Evolutionary conservation across 2,329 filamentous ascomycete species (phyloP).

Genomic region (Fusarium succisae): DNA sequence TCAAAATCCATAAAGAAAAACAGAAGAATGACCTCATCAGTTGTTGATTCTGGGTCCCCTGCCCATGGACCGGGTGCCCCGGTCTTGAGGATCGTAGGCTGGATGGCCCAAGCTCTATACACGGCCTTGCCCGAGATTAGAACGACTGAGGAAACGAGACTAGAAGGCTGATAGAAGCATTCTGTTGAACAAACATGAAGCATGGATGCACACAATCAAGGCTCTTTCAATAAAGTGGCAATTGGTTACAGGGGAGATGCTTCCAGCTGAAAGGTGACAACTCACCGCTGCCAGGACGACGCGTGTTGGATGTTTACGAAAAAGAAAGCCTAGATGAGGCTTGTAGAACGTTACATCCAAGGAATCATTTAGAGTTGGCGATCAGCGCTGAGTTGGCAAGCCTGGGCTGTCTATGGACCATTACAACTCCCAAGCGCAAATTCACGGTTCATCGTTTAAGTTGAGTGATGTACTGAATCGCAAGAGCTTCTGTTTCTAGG

Average conservation of each 20-base stretch:
- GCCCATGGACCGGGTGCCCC: conserved; percentile 21
- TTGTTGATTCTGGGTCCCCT: conserved; percentile 9
- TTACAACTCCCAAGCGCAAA: conserved; percentile 13
- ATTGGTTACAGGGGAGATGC: conserved; percentile 12
- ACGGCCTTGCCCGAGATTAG: conserved; percentile 38
- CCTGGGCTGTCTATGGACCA: background rate
- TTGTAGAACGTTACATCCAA: conserved; percentile 5
- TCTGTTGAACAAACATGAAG: conserved; percentile 13
- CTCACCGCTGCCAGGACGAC: conserved; percentile 15
- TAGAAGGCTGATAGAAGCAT: conserved; percentile 27
- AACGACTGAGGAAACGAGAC: conserved; percentile 12
- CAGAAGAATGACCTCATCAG: conserved; percentile 37
- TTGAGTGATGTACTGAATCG: conserved; percentile 1
- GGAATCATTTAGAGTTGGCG: conserved; percentile 14
- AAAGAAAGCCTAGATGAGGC: background rate
- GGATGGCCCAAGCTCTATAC: conserved; percentile 14
- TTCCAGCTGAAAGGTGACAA: conserved; percentile 6
- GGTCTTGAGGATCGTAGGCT: conserved; percentile 16
- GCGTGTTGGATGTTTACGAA: conserved; percentile 12
- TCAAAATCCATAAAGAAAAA: conserved; percentile 10
- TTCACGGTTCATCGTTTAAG: background rate
- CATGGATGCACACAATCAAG: conserved; percentile 11
- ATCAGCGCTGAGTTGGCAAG: conserved; percentile 33
- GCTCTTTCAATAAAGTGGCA: conserved; percentile 1
- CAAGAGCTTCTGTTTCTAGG: conserved; percentile 5